phyloP scores from a whole-genome alignment of 495 filamentous ascomycete genomes.

The Peziza echinospora region DNA sequence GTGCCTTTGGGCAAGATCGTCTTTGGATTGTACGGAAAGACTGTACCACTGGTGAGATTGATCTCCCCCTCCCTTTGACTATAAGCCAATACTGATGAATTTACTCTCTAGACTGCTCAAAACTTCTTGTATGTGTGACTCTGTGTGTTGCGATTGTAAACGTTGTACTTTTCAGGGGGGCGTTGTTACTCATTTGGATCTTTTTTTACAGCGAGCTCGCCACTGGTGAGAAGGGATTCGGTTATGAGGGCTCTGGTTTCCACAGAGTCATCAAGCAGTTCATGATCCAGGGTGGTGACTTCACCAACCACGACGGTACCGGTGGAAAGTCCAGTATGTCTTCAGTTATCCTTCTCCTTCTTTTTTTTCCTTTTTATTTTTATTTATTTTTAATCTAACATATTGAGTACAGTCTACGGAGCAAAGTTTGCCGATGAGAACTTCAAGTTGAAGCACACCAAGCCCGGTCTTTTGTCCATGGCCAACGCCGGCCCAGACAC shows the following conservation, averaged over 20 bases:
- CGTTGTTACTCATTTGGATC: too few species aligned
- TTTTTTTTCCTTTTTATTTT: too few species aligned
- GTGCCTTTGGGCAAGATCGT: slow-evolving; percentile 68
- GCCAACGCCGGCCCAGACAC: slow-evolving; percentile 95
- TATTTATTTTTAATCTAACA: too few species aligned
- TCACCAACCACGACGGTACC: slow-evolving; percentile 87
- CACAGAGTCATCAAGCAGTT: slow-evolving; percentile 97
- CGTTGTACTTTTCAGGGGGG: too few species aligned
- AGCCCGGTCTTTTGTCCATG: slow-evolving; percentile 54
- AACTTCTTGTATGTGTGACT: slow-evolving; percentile 55
- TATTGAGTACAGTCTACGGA: slow-evolving; percentile 70
- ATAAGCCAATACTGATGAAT: background rate
- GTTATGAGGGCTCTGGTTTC: slow-evolving; percentile 87
- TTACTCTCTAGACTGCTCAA: slow-evolving; percentile 47
- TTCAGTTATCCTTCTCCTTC: too few species aligned
- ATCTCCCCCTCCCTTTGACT: slow-evolving; percentile 1
- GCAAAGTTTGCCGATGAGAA: slow-evolving; percentile 93
- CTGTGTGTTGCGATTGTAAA: slow-evolving; percentile 6
- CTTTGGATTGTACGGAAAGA: slow-evolving; percentile 92
- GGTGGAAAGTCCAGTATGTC: slow-evolving; percentile 61
- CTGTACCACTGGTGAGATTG: slow-evolving; percentile 54
- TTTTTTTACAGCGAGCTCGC: slow-evolving; percentile 44
- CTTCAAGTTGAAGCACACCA: slow-evolving; percentile 90
- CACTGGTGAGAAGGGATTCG: slow-evolving; percentile 92
- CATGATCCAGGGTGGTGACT: slow-evolving; percentile 99